A percentile compares a stretch with the other conserved stretches of the same genome.
Evolutionary conservation across 805 yeast genomes (phyloP).

Genomic region (Yarrowia keelungensis): DNA sequence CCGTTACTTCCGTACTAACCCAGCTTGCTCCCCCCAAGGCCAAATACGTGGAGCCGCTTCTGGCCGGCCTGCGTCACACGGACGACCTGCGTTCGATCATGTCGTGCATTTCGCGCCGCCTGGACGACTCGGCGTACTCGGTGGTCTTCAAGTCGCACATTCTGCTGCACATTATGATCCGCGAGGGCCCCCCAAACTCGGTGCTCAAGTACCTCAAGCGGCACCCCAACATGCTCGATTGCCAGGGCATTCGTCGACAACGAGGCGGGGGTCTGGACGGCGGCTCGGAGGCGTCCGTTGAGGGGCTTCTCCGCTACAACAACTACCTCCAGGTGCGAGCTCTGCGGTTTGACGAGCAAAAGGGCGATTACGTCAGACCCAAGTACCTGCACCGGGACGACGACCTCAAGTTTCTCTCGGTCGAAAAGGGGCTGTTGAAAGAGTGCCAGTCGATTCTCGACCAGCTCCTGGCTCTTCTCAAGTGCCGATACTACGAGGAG

Average conservation of each 20-base stretch:
- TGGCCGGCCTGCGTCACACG: slow-evolving; percentile 64
- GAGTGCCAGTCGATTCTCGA: slow-evolving; percentile 85
- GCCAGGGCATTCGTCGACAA: slow-evolving; percentile 42
- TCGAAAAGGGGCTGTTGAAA: slow-evolving; percentile 81
- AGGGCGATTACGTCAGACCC: slow-evolving; percentile 72
- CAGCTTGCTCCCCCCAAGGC: slow-evolving; percentile 96
- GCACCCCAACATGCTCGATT: slow-evolving; percentile 60
- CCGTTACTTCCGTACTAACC: slow-evolving; percentile 43
- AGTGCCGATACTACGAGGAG: slow-evolving; percentile 81
- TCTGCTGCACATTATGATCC: slow-evolving; percentile 86
- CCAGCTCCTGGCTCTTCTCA: slow-evolving; percentile 77
- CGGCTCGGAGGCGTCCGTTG: slow-evolving; percentile 49
- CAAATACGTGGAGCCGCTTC: slow-evolving; percentile 92
- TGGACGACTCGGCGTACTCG: slow-evolving; percentile 88
- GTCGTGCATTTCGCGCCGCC: slow-evolving; percentile 64
- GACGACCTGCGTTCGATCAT: slow-evolving; percentile 74
- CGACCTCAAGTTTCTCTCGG: slow-evolving; percentile 65
- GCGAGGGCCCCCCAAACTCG: slow-evolving; percentile 87
- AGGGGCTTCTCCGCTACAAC: slow-evolving; percentile 65
- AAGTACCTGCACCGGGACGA: slow-evolving; percentile 59
- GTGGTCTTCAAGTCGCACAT: slow-evolving; percentile 84
- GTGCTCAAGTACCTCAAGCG: slow-evolving; percentile 65
- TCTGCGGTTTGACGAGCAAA: slow-evolving; percentile 63
- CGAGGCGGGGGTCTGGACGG: slow-evolving; percentile 42
- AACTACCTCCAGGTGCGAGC: slow-evolving; percentile 74